Base-by-base conservation (phyloP, 148 eudicot species). In the Talinum fruticosum region DNA sequence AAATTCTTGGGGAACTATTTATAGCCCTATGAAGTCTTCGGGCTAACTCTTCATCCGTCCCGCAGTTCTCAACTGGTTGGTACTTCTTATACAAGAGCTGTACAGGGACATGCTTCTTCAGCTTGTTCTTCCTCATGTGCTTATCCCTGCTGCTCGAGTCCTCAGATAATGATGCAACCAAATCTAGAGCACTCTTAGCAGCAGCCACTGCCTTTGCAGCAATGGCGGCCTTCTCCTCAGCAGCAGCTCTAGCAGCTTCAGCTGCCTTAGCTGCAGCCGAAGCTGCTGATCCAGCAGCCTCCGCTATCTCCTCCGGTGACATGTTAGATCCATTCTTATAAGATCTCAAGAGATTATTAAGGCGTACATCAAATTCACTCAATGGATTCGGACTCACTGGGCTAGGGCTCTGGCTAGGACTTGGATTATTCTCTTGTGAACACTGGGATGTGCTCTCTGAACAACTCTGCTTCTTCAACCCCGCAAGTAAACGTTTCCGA, bases 191-290 rank as follows among this genome's bases (percentile, higher is more conserved):
- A 75, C 57, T 83, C 87, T 93, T 93, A 18, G 99, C 97, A 83
- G 86, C 85, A 72, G 89, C 93, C 82, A 92, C 75, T 49, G 97
- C 99, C 73, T 88, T 90, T 4, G 93, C 90, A 53, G 97, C 99
- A 77, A 86, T 77, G 44, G 84, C 87, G 44, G 97, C 97, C 82
- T 95, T 95, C 77, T 93, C 90, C 84, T 90, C 97, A 32, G 99
- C 97, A 37, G 67, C 82, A 73, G 92, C 91, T 79, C 94, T 78
- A 14, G 97, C 97, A 76, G 85, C 88, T 80, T 84, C 75, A 36
- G 96, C 99, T 77, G 79, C 82, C 87, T 85, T 86, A 44, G 82
- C 81, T 29, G 97, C 94, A 67, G 71, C 81, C 10, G 37, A 73
- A 36, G 90, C 97, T 33, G 89, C 94, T 69, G 73, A 78, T 78